Evolutionary conservation across 148 eudicot species (phyloP), one percentile per base, ranked within the genome.

Genomic region (Camellia japonica): DNA sequence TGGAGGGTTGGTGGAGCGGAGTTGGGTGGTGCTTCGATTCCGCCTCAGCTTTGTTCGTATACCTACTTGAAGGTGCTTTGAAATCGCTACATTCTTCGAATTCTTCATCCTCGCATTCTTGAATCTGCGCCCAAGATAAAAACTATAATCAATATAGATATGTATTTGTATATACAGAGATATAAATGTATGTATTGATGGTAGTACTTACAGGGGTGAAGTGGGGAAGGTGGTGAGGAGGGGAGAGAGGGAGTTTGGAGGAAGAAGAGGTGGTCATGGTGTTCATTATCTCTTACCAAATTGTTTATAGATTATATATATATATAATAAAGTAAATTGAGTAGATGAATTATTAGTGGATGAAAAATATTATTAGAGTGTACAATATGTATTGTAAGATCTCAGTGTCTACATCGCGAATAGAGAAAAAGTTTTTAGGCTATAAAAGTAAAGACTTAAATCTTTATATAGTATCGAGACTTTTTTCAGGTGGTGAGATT

Each of bases 121-220:
- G 91, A 81, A 96, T 96, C 99, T 96, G 90, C 75, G 84, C 73
- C 30, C 51, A 75, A 52, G 16, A 30, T 79, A 55, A 41, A 70
- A 23, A 16, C 30, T 19, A 30, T 8, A 46, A 54, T 23, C 52
- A 68, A 55, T 11, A 71, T 8, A 7, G 52, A 66, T 5, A 62
- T 49, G 7, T 30, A 30, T 30, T 30, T 49, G 52, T 49, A 49
- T 18, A 44, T 6, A 20, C 14, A 47, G 19, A 18, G 19, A 15
- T 59, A 54, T 0, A 54, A 8, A 23, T 56, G 9, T 3, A 56
- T 3, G 20, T 3, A 56, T 12, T 5, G 19, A 60, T 51, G 2
- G 43, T 7, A 38, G 55, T 30, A 60, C 86, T 80, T 87, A 95
- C 98, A 13, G 98, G 97, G 52, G 97, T 92, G 88, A 95, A 95